Base-by-base conservation (phyloP, 306 rosid species). In the Betula pendula region DNA sequence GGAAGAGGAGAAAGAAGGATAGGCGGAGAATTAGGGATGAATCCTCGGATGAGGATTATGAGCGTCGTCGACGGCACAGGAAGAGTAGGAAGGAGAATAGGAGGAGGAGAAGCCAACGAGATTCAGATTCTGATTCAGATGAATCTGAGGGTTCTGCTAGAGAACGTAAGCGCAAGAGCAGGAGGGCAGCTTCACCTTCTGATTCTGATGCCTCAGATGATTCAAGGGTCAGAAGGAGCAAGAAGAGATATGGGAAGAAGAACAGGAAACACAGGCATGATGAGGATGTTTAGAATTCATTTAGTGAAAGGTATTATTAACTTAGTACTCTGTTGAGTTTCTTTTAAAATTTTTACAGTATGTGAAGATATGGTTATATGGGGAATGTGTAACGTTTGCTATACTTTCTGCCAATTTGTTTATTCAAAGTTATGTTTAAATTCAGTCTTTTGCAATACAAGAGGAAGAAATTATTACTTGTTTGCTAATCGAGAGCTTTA, bases 121-220 rank as follows among this genome's bases (percentile, higher is more conserved):
- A 67, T 60, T 87, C 89, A 0, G 91, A 90, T 66, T 84, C 91
- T 56, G 93, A 86, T 67, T 89, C 90, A 50, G 89, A 91, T 78
- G 75, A 90, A 40, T 91, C 96, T n/a, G 91, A 87, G 38, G 91
- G 87, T 83, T 79, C 86, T 25, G 70, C 68, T 35, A 65, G 79
- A 56, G 82, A 79, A 74, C 87, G 69, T 73, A 87, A 83, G 70
- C 80, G 78, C 43, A 93, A 85, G 82, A 86, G 86, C 88, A 90
- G 67, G 81, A 90, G 82, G 86, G 77, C 86, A 5, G 77, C 84
- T 44, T 75, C 85, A 12, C 77, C 85, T 3, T 80, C 91, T 20
- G 94, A 81, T 73, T 72, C 84, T 59, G 88, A 89, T 76, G 74
- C 77, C 72, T 77, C 87, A 27, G 85, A 82, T 43, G 89, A 86